Evolutionary conservation across 371 early-diverging fungal species (phyloP), one percentile per base, ranked within the genome.

Genomic region (Thermomucor indicae-seudaticae): DNA sequence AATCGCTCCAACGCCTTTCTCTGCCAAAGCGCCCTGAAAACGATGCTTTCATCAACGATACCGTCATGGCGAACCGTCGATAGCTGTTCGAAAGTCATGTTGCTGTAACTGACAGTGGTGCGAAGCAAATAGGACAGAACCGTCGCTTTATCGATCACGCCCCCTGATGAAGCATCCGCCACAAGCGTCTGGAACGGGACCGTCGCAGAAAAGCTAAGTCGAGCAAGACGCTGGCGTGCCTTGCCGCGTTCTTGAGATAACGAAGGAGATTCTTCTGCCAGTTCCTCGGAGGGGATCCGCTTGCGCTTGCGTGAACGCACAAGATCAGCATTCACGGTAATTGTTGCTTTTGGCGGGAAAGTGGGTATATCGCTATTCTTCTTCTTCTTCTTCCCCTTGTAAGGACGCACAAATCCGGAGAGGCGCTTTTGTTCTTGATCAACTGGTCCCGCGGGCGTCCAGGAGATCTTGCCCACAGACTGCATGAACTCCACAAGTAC

Each of bases 11-110:
- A 46, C 8, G 75, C 69, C 43, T 70, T 62, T 14, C 75, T 53
- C 43, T 75, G 75, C 75, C 75, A 75, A 8, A 75, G 40, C 1
- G 75, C 75, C n/a, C 75, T 62, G 38, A 75, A 75, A 1, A 75
- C 75, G 20, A 69, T 63, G 1, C 60, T 61, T 41, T 75, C 75
- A 41, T 75, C 70, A 1, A 75, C 75, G 51, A 75, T 71, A 2
- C 72, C 65, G 37, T 75, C 75, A 0, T 64, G 59, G 2, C 69
- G 60, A 3, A 75, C 75, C n/a, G 38, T 50, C 1, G 67, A 65
- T 8, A 75, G 43, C 28, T 75, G 75, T 30, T 69, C 72, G 47
- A 75, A 75, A 19, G 75, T 67, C 75, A 75, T 75, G 38, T 75
- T 75, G 53, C 72, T 75, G 29, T 71, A 75, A 16, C 57, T 64